Evolutionary conservation across 2,329 filamentous ascomycete genomes (phyloP).

Genomic region (Botrytis sinoallii): DNA sequence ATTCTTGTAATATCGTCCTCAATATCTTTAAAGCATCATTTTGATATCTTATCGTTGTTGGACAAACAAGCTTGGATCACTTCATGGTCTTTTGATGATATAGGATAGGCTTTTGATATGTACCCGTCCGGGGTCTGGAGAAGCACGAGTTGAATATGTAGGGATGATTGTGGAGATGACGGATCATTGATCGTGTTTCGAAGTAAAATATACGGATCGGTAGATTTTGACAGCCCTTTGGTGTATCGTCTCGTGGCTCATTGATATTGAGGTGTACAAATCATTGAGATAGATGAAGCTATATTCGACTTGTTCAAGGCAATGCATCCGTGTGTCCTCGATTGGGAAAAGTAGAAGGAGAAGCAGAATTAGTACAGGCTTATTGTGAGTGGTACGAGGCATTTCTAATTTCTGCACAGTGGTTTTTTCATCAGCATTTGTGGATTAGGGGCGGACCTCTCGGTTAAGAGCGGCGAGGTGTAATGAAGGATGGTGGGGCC

Average conservation of each 20-base stretch:
- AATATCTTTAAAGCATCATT: background rate
- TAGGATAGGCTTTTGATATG: slow-evolving; percentile 8
- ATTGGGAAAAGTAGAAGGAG: background rate
- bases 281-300: background rate
- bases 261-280: background rate
- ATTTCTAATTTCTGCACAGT: background rate
- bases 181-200: background rate
- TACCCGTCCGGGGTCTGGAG: slow-evolving; percentile 20
- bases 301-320: background rate
- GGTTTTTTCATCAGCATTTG: background rate
- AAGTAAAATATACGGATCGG: background rate
- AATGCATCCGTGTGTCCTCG: background rate
- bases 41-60: background rate
- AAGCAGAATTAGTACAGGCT: background rate
- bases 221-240: background rate
- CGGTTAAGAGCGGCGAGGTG: slow-evolving; percentile 3
- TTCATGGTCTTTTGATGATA: background rate
- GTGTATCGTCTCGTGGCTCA: background rate
- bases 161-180: slow-evolving; percentile 7
- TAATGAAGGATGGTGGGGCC: background rate
- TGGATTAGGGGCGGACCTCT: background rate
- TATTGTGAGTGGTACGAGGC: background rate
- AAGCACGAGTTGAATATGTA: background rate
- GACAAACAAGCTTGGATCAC: slow-evolving; percentile 17
- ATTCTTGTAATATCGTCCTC: background rate